Conservation (phyloP, 2,329 filamentous ascomycete species). For the Zymoseptoria ardabiliae region DNA sequence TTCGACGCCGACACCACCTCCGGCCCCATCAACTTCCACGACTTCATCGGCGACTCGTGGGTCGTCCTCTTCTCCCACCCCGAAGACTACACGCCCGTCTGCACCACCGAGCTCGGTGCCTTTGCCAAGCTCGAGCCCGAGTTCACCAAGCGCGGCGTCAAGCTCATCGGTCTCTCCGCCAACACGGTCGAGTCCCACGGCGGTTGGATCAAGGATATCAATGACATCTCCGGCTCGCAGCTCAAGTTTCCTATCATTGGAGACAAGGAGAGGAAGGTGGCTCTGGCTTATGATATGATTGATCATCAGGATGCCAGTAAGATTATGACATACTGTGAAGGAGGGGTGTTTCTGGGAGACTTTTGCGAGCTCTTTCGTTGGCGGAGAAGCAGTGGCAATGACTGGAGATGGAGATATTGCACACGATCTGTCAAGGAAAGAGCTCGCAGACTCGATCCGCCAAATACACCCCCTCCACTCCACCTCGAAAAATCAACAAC, state of each 20-base stretch:
- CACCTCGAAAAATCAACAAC: not conserved
- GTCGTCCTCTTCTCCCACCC: conserved; percentile 66
- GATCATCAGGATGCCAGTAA: conserved; percentile 25
- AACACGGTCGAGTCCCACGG: conserved; percentile 46
- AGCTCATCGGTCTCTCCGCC: conserved; percentile 52
- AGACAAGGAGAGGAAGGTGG: conserved; percentile 42
- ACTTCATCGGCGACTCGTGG: conserved; percentile 64
- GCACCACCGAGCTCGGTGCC: conserved; percentile 57
- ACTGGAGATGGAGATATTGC: not conserved
- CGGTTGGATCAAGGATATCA: conserved; percentile 67
- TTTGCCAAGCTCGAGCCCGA: conserved; percentile 58
- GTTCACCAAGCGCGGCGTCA: conserved; percentile 55
- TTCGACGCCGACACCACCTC: conserved; percentile 62
- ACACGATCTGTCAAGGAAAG: not conserved
- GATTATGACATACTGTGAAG: not conserved
- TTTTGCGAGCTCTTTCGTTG: not conserved
- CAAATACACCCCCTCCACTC: not conserved
- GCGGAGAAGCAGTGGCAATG: not conserved
- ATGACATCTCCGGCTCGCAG: conserved; percentile 38
- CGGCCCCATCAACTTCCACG: conserved; percentile 62
- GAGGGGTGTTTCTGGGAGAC: conserved; percentile 15
- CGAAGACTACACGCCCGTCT: conserved; percentile 53
- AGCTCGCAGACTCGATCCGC: not conserved
- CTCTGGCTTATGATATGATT: conserved; percentile 44
- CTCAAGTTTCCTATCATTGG: conserved; percentile 46